Evolutionary conservation across 768 basidiomycete genomes (phyloP).

Genomic region (Mycena chlorophos): DNA sequence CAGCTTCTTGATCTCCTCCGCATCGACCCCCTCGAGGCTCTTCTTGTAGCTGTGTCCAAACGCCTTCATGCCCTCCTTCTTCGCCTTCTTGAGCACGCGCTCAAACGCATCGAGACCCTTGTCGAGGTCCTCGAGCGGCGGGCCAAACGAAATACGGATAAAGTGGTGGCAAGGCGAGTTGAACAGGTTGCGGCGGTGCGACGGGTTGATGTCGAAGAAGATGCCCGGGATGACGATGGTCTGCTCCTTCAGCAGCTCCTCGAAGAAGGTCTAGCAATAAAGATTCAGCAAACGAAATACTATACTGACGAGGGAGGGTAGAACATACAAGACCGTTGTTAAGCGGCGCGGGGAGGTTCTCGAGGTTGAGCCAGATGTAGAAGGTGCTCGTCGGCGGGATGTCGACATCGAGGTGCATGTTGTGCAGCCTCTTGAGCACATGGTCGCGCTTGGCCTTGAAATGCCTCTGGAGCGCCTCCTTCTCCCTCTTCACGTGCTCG

Average conservation of each 20-base stretch:
- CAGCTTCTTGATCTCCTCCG: neutral
- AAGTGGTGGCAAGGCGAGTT: conserved; percentile 89
- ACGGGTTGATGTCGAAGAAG: conserved; percentile 82
- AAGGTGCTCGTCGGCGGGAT: conserved; percentile 82
- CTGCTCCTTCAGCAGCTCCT: conserved; percentile 87
- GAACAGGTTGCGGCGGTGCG: conserved; percentile 86
- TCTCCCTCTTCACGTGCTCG: conserved; percentile 66
- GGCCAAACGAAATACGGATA: conserved; percentile 84
- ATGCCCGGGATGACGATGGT: conserved; percentile 91
- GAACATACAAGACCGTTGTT: conserved; percentile 77
- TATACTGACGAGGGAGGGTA: neutral
- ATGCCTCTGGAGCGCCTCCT: conserved; percentile 83
- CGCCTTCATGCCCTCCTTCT: conserved; percentile 54
- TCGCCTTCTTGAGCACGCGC: conserved; percentile 71
- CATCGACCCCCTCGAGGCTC: conserved; percentile 40
- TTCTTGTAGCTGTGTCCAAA: conserved; percentile 68
- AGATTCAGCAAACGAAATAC: neutral
- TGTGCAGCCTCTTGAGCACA: conserved; percentile 76
- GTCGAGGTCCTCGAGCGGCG: conserved; percentile 76
- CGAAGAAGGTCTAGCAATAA: conserved; percentile 76
- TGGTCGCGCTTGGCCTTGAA: conserved; percentile 93
- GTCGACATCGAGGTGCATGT: conserved; percentile 74
- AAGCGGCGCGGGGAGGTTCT: conserved; percentile 73
- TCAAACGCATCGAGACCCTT: conserved; percentile 86
- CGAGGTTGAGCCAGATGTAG: conserved; percentile 92